phyloP scores from a whole-genome alignment of 2,329 filamentous ascomycete genomes.

The Dryadomyces quercivorus region DNA sequence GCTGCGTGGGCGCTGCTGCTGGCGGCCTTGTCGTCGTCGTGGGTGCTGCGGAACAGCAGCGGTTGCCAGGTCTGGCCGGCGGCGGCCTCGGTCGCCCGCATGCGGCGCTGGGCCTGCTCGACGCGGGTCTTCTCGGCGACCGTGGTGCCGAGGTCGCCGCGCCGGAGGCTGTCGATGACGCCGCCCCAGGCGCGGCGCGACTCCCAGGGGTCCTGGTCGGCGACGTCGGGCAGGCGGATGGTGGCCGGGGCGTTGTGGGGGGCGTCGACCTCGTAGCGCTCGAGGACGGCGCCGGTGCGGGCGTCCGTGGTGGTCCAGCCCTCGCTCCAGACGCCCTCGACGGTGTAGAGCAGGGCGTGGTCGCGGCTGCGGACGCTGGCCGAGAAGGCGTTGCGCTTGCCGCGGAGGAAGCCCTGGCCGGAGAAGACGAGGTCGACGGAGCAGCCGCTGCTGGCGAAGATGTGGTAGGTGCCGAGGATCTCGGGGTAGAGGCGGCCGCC shows the following conservation, averaged over 20 bases:
- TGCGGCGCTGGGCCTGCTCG: conserved; percentile 67
- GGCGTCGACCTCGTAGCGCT: conserved; percentile 24
- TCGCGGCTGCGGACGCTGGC: conserved; percentile 26
- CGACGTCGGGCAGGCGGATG: conserved; percentile 34
- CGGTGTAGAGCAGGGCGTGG: conserved; percentile 21
- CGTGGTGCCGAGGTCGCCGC: conserved; percentile 62
- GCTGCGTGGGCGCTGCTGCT: conserved; percentile 11
- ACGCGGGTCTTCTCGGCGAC: conserved; percentile 64
- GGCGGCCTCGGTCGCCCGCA: conserved; percentile 56
- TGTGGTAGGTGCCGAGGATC: conserved; percentile 30
- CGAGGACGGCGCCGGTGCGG: conserved; percentile 20
- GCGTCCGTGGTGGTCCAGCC: conserved; percentile 24
- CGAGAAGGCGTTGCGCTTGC: conserved; percentile 33
- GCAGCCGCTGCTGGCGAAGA: conserved; percentile 31
- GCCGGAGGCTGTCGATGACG: conserved; percentile 60
- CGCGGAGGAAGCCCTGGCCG: conserved; percentile 30
- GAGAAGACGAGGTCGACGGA: conserved; percentile 34
- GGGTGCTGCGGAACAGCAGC: conserved; percentile 20
- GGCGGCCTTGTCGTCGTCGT: not conserved
- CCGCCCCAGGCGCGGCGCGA: conserved; percentile 68
- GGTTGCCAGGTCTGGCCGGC: conserved; percentile 29
- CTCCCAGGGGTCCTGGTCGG: conserved; percentile 69
- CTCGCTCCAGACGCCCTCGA: conserved; percentile 30
- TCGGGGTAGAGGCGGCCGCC: conserved; percentile 36
- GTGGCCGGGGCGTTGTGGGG: conserved; percentile 19